phyloP scores from a whole-genome alignment of 2,329 filamentous ascomycete species.

The Pseudofabraea citricarpa region DNA sequence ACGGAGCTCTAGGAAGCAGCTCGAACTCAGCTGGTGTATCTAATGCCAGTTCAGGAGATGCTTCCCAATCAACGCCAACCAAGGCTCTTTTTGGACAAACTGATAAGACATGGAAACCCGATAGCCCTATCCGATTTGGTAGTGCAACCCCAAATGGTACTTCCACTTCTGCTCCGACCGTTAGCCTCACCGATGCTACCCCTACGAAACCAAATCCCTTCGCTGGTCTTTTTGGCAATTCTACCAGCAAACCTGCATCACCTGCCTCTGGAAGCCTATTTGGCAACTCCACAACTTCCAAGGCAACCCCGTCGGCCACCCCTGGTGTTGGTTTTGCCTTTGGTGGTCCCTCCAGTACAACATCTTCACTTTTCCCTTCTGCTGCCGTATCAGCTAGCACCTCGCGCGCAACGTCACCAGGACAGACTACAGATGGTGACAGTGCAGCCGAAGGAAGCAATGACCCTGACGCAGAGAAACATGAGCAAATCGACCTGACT shows the following conservation, averaged over 20 bases:
- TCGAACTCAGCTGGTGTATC: constrained; percentile 9
- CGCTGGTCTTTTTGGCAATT: constrained; percentile 10
- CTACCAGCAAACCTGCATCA: constrained; percentile 7
- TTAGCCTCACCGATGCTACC: constrained; percentile 15
- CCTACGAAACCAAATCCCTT: constrained; percentile 15
- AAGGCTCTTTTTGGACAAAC: constrained; percentile 6
- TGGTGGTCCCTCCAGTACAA: constrained; percentile 16
- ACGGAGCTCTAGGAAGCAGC: constrained; percentile 14
- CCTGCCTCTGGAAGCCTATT: constrained; percentile 3
- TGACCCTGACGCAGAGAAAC: constrained; percentile 49
- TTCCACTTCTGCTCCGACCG: constrained; percentile 10
- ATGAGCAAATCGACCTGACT: constrained; percentile 68
- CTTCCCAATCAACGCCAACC: constrained; percentile 18
- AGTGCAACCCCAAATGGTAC: constrained; percentile 17
- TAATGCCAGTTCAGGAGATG: constrained; percentile 16
- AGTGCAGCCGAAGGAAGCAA: constrained; percentile 17
- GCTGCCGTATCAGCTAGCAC: constrained; percentile 21
- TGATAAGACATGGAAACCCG: constrained; percentile 45
- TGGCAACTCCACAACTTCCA: background rate
- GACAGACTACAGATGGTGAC: constrained; percentile 25
- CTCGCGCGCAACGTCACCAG: constrained; percentile 26
- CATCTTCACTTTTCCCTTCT: constrained; percentile 25
- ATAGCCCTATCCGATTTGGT: constrained; percentile 42
- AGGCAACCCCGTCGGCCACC: background rate
- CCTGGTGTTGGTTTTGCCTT: constrained; percentile 20